phyloP scores from a whole-genome alignment of 140 eudicot genomes.

The Erigeron philadelphicus region DNA sequence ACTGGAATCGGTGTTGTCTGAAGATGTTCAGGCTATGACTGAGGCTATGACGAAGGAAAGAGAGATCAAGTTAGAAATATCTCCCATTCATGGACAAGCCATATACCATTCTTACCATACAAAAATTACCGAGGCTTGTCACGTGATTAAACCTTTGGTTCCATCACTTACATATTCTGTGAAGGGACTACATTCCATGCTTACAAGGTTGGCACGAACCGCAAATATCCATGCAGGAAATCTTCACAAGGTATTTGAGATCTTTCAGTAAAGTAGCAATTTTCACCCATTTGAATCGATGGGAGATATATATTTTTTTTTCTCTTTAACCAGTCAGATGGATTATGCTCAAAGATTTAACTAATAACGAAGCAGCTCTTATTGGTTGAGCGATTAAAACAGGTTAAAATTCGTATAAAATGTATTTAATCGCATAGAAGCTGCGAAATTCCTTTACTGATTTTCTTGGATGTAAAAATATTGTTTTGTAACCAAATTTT shows the following conservation, averaged over 20 bases:
- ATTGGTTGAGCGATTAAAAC: background rate
- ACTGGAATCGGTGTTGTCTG: constrained; percentile 74
- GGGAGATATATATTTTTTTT: background rate
- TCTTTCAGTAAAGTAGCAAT: background rate
- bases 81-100: constrained; percentile 97
- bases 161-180: constrained; percentile 66
- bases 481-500: too few relatives aligned
- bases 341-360: background rate
- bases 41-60: constrained; percentile 83
- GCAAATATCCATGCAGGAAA: constrained; percentile 98
- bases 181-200: constrained; percentile 73
- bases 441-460: background rate
- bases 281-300: background rate
- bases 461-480: too few relatives aligned
- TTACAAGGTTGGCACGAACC: constrained; percentile 74
- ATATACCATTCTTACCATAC: constrained; percentile 73
- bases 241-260: constrained; percentile 70
- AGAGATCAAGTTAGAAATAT: constrained; percentile 70
- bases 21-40: constrained; percentile 89
- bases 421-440: background rate
- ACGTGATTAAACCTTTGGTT: constrained; percentile 64
- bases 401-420: background rate
- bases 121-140: constrained; percentile 64
- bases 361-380: background rate
- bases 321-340: background rate